Percentiles rank a stretch among this genome's conserved stretches.
phyloP scores from a whole-genome alignment of 306 rosid species.

The Prunus padus region DNA sequence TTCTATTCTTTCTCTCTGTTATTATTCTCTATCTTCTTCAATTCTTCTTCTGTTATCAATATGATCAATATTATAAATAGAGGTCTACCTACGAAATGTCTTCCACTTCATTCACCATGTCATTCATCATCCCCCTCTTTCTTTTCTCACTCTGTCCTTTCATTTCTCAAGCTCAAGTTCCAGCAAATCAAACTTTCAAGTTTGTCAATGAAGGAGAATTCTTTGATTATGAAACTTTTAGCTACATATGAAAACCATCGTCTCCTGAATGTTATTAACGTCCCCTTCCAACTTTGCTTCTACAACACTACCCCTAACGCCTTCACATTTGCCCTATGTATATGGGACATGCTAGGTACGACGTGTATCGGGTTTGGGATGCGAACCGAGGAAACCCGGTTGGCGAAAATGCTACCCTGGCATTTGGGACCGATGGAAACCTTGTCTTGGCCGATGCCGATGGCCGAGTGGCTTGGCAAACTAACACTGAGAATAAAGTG shows the following conservation, averaged over 20 bases:
- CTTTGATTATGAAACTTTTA: conserved; percentile 40
- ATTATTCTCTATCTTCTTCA: too few relatives aligned
- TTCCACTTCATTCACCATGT: not conserved
- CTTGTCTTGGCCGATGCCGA: conserved; percentile 47
- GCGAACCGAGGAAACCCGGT: conserved; percentile 56
- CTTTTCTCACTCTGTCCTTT: conserved; percentile 23
- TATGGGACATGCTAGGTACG: conserved; percentile 16
- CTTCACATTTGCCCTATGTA: conserved; percentile 55
- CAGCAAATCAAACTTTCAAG: conserved; percentile 43
- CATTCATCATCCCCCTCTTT: conserved; percentile 19
- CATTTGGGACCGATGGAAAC: conserved; percentile 44
- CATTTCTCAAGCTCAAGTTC: conserved; percentile 36
- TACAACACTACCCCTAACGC: conserved; percentile 63
- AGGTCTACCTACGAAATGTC: not conserved
- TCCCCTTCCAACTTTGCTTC: conserved; percentile 52
- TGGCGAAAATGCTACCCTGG: conserved; percentile 49
- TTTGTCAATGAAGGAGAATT: conserved; percentile 41
- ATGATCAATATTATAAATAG: too few relatives aligned
- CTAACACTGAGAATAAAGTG: conserved; percentile 49
- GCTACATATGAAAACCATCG: conserved; percentile 36
- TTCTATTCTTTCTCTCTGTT: too few relatives aligned
- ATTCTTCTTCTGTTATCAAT: too few relatives aligned
- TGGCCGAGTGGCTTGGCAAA: conserved; percentile 58
- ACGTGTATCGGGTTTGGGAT: conserved; percentile 62
- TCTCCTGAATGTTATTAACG: conserved; percentile 27